Percentiles rank a stretch among this genome's conserved stretches.
Conservation (phyloP, 352 stramenopile species). For the Phytophthora tubulina region DNA sequence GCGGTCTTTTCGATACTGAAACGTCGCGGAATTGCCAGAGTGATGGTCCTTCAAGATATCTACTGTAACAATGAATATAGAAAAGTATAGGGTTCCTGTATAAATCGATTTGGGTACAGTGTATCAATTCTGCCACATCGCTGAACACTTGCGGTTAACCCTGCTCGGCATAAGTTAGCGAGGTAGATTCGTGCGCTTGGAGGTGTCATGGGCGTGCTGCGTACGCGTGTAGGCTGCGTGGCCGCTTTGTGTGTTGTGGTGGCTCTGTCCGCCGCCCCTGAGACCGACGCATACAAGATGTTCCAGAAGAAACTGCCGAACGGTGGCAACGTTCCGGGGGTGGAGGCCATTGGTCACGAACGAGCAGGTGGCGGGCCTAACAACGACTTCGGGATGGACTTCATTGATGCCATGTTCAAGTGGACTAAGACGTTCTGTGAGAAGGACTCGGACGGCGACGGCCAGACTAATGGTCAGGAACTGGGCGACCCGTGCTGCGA, state of each 20-base stretch:
- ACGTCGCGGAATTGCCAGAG: constrained; percentile 8
- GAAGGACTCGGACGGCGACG: constrained; percentile 42
- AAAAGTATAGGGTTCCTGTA: not conserved
- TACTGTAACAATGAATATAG: not conserved
- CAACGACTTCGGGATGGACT: constrained; percentile 63
- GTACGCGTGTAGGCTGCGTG: not conserved
- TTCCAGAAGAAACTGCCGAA: constrained; percentile 45
- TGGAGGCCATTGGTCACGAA: constrained; percentile 47
- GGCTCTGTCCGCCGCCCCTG: not conserved
- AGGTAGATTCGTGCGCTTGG: not conserved
- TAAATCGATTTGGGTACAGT: constrained; percentile 15
- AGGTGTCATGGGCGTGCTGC: constrained; percentile 3
- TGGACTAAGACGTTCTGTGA: constrained; percentile 63
- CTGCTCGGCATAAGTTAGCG: not conserved
- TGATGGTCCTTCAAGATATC: constrained; percentile 42
- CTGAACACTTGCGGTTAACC: not conserved
- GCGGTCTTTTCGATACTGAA: constrained; percentile 11
- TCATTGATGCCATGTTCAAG: constrained; percentile 40
- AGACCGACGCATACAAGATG: constrained; percentile 29
- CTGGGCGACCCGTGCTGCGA: constrained; percentile 58
- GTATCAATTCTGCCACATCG: constrained; percentile 1
- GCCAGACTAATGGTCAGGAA: constrained; percentile 42
- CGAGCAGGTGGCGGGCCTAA: constrained; percentile 33
- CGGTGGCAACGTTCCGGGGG: constrained; percentile 40
- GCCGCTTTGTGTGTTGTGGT: not conserved